phyloP scores from a whole-genome alignment of 1,139 yeast species.

The Geotrichum siamense region DNA sequence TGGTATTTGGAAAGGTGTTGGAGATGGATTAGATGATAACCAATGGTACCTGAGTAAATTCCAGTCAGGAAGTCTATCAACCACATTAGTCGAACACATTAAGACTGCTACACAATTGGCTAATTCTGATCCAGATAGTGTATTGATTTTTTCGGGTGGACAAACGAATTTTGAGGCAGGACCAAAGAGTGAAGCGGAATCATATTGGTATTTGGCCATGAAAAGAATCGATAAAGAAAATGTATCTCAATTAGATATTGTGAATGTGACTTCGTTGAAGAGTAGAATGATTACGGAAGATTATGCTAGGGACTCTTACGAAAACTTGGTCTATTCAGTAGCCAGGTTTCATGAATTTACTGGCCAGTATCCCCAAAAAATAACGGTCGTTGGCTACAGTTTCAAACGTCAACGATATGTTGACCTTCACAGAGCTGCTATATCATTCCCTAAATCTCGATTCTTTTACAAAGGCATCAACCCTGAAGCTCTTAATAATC shows the following conservation, averaged over 20 bases:
- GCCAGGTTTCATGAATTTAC: constrained; percentile 48
- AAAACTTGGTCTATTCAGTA: constrained; percentile 61
- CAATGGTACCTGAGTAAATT: constrained; percentile 36
- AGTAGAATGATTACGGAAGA: constrained; percentile 48
- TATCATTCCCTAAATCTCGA: constrained; percentile 36
- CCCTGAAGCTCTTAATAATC: constrained; percentile 33
- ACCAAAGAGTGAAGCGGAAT: constrained; percentile 51
- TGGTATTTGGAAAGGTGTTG: constrained; percentile 48
- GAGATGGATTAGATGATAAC: constrained; percentile 13
- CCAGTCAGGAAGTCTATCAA: constrained; percentile 58
- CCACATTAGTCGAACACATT: constrained; percentile 61
- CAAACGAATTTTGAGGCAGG: constrained; percentile 53
- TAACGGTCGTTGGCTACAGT: constrained; percentile 65
- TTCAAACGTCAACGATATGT: constrained; percentile 59
- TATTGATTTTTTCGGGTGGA: constrained; percentile 62
- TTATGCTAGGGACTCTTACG: constrained; percentile 75
- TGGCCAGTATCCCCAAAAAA: constrained; percentile 43
- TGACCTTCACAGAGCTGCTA: constrained; percentile 48
- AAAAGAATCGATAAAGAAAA: constrained; percentile 6
- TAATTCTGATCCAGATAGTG: constrained; percentile 27
- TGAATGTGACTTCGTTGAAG: constrained; percentile 18
- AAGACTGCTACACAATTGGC: constrained; percentile 34
- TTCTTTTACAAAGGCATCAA: constrained; percentile 53
- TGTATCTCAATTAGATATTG: constrained; percentile 2
- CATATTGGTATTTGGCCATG: constrained; percentile 18